These are phyloP conservation scores for Backusella tarrabulga DNA, from an alignment of 192 early-diverging fungal species.

Conservation along the genomic window DNA sequence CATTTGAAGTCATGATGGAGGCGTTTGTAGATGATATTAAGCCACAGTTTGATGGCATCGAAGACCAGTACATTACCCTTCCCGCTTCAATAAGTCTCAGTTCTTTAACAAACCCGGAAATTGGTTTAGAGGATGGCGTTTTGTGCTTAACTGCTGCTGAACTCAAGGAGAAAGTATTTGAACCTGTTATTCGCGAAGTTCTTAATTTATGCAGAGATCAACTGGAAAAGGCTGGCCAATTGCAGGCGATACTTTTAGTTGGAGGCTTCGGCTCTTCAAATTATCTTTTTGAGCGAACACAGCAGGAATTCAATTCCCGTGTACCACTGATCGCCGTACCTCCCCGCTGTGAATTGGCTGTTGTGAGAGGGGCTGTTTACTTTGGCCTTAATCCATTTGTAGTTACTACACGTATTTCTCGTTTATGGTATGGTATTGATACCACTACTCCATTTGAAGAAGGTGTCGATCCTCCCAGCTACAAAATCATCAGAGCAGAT, in stretches of 20 bases:
- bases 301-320: constrained; percentile 44
- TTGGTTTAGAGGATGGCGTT: constrained; percentile 51
- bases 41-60: constrained; percentile 53
- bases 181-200: constrained; percentile 52
- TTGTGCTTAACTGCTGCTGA: constrained; percentile 51
- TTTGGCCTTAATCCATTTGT: constrained; percentile 52
- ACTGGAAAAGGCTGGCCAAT: constrained; percentile 42
- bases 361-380: constrained; percentile 55
- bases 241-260: constrained; percentile 54
- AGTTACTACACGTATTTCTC: constrained; percentile 50
- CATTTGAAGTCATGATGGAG: constrained; percentile 55
- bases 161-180: constrained; percentile 52
- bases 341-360: constrained; percentile 51
- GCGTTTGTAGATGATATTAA: constrained; percentile 54
- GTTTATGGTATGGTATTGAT: constrained; percentile 53
- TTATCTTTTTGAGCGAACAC: constrained; percentile 50
- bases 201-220: constrained; percentile 49
- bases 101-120: constrained; percentile 44
- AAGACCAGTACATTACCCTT: constrained; percentile 46
- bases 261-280: constrained; percentile 57
- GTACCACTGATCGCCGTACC: constrained; percentile 54
- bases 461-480: constrained; percentile 47
- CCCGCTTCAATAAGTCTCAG: constrained; percentile 49
- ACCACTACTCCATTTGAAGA: constrained; percentile 50
- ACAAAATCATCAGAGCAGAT: constrained; percentile 47